A percentile compares a stretch with the other conserved stretches of the same genome.
These are phyloP conservation scores for Artomyces pyxidatus DNA, from an alignment of 768 basidiomycete genomes.

Conservation along the genomic window DNA sequence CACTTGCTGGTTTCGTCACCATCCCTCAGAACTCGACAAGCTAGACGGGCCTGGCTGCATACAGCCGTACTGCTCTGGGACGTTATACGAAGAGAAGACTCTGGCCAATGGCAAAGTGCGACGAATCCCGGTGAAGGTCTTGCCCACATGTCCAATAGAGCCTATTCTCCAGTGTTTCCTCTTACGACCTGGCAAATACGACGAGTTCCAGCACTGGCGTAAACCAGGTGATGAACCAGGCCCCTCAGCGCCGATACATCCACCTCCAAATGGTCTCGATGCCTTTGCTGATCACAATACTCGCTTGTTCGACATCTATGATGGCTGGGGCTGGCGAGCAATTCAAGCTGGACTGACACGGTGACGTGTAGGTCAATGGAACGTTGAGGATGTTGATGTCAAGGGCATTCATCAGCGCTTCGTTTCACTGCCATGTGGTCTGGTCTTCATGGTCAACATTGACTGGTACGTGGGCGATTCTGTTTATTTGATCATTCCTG, in stretches of 20 bases:
- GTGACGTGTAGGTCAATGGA: conserved; percentile 9
- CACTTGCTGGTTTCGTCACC: neutral
- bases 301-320: conserved; percentile 19
- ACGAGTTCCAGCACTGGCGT: conserved; percentile 21
- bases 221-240: conserved; percentile 15
- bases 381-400: conserved; percentile 18
- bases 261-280: conserved; percentile 8
- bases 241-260: conserved; percentile 1
- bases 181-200: too few relatives aligned
- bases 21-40: neutral
- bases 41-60: neutral
- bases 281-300: neutral
- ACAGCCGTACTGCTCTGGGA: neutral
- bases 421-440: conserved; percentile 18
- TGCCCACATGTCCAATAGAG: too few relatives aligned
- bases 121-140: too few relatives aligned
- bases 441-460: conserved; percentile 19
- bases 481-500: neutral
- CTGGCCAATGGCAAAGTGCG: too few relatives aligned
- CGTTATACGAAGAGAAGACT: too few relatives aligned
- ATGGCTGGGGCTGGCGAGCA: conserved; percentile 22
- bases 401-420: conserved; percentile 16
- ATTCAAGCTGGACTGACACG: conserved; percentile 19
- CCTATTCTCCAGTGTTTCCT: too few relatives aligned
- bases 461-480: conserved; percentile 16